These are phyloP conservation scores for Trametes hirsuta DNA, from an alignment of 1,284 basidiomycete species.

Conservation along the genomic window DNA sequence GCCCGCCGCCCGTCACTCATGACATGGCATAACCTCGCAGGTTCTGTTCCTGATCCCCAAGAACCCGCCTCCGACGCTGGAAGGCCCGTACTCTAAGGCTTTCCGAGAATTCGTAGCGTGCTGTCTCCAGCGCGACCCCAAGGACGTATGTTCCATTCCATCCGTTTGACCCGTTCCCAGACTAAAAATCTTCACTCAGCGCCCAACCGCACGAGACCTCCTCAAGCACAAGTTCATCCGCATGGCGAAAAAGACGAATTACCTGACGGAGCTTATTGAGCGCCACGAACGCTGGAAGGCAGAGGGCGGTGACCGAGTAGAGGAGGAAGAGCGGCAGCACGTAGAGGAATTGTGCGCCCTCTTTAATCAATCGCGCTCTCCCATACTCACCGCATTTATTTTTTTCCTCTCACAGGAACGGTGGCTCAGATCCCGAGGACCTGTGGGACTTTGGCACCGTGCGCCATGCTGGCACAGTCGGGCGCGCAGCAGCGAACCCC, in stretches of 20 bases:
- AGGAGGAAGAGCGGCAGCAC: constrained; percentile 69
- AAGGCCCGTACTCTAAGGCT: constrained; percentile 86
- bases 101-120: constrained; percentile 95
- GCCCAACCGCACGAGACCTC: constrained; percentile 92
- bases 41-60: constrained; percentile 98
- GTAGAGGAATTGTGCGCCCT: constrained; percentile 62
- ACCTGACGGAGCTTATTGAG: constrained; percentile 95
- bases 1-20: not conserved
- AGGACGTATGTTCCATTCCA: constrained; percentile 61
- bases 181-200: constrained; percentile 46
- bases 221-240: constrained; percentile 96
- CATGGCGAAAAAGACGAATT: constrained; percentile 92
- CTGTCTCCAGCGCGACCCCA: constrained; percentile 93
- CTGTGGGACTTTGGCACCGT: constrained; percentile 96
- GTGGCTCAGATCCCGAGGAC: constrained; percentile 74
- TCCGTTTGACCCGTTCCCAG: constrained; percentile 1
- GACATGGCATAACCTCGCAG: constrained; percentile 40
- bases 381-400: not conserved
- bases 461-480: constrained; percentile 71
- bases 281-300: constrained; percentile 91
- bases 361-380: not conserved
- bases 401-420: constrained; percentile 42
- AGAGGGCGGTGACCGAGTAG: constrained; percentile 81
- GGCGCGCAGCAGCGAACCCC: constrained; percentile 55
- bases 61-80: constrained; percentile 91